Base-by-base conservation (phyloP, 257 asterid species). In the Coffea eugenioides region DNA sequence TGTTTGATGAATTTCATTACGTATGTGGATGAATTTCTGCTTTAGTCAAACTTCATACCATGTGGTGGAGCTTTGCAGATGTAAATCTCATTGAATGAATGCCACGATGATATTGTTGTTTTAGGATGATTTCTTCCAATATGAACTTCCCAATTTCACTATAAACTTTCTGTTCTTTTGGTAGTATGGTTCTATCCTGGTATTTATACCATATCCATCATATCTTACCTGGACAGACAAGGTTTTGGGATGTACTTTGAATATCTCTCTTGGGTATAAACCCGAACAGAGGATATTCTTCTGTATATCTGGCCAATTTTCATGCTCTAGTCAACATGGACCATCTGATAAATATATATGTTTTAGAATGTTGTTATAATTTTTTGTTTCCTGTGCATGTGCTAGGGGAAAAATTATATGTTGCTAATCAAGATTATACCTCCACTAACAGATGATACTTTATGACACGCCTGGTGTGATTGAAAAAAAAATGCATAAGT, bases 381-480 rank as follows among this genome's bases (percentile, higher is more conserved):
- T 15, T 51, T 31, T 27, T 57, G 51, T 18, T 56, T 54, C 49
- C 51, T 61, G 31, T 46, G 25, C 48, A 6, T 20, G 36, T 43
- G 11, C 27, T 57, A 46, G 39, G 46, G 69, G 56, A 9, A 74
- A 27, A 21, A 39, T 10, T 71, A 6, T 71, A 6, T 66, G 69
- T 67, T 36, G 49, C 45, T 75, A 64, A 11, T 36, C 59, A 65
- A 69, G 67, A 23, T 75, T 49, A 49, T 78, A 21, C 69, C 64
- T 75, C 87, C 80, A 80, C 46, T 72, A 80, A 80, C 89, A 95
- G 99, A 93, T 93, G 96, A 93, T 95, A 84, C 98, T 95, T 69
- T 95, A 91, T 81, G 99, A 95, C 82, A 95, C 99, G 15, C 98
- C 99, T 31, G 99, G 99, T 75, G 97, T 95, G 81, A 95, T 95